phyloP scores from a whole-genome alignment of 257 asterid species.

The Solanum verrucosum region DNA sequence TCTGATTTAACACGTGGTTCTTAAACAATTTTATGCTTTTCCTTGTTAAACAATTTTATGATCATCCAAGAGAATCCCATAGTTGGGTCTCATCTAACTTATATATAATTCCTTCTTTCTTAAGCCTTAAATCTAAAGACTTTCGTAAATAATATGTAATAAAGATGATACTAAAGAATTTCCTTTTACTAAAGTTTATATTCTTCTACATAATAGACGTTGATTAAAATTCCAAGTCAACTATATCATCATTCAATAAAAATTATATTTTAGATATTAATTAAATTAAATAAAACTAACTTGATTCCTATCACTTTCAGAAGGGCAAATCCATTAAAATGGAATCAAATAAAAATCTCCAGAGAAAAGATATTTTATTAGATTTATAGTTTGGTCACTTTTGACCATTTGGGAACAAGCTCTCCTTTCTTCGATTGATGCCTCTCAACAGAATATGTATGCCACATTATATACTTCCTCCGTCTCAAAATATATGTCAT shows the following conservation, averaged over 20 bases:
- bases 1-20: not conserved
- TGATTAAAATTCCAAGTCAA: not conserved
- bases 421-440: not conserved
- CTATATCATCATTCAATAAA: not conserved
- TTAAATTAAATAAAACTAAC: not conserved
- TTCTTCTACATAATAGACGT: not conserved
- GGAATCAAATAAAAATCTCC: not conserved
- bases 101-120: not conserved
- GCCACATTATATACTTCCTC: not conserved
- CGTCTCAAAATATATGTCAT: not conserved
- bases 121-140: not conserved
- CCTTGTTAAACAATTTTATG: not conserved
- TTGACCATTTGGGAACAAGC: not conserved
- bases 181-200: not conserved
- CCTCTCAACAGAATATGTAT: not conserved
- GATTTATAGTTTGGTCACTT: not conserved
- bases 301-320: not conserved
- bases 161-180: not conserved
- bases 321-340: not conserved
- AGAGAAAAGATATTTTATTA: not conserved
- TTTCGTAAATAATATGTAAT: not conserved
- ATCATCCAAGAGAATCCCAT: not conserved
- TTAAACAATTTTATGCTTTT: not conserved
- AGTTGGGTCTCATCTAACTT: not conserved
- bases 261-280: not conserved